These are phyloP conservation scores for Paracamarosporium sp. DNA, from an alignment of 2,329 filamentous ascomycete species.

Conservation along the genomic window DNA sequence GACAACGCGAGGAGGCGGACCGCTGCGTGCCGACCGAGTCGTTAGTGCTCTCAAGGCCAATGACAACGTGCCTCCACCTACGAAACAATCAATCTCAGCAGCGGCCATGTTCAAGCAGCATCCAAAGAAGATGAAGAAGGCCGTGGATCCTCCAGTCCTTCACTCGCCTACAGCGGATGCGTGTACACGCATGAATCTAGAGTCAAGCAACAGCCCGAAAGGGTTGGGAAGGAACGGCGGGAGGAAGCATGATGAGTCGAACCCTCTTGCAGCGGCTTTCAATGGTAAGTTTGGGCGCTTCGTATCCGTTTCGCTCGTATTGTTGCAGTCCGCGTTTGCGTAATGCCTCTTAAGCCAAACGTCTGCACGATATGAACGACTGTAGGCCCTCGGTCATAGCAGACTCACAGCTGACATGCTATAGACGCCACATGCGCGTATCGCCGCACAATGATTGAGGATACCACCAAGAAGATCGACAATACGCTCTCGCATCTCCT, in stretches of 20 bases:
- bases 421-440: conserved; percentile 36
- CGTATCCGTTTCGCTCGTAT: not conserved
- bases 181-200: not conserved
- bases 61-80: not conserved
- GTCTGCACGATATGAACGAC: not conserved
- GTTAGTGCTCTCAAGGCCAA: not conserved
- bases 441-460: conserved; percentile 30
- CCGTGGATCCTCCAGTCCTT: not conserved
- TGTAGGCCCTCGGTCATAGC: not conserved
- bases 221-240: conserved; percentile 9
- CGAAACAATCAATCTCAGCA: conserved; percentile 26
- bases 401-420: conserved; percentile 11
- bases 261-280: conserved; percentile 36
- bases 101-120: conserved; percentile 32
- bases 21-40: not conserved
- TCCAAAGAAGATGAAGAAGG: conserved; percentile 1
- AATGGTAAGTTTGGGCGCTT: conserved; percentile 26
- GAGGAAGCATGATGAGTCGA: conserved; percentile 15
- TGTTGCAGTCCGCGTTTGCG: not conserved
- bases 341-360: not conserved
- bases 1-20: not conserved
- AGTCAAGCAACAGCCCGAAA: conserved; percentile 2
- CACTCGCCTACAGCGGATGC: not conserved
- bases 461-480: conserved; percentile 26
- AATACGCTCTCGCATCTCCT: conserved; percentile 22